phyloP scores from a whole-genome alignment of 257 asterid genomes.

The Solanum stenotomum region DNA sequence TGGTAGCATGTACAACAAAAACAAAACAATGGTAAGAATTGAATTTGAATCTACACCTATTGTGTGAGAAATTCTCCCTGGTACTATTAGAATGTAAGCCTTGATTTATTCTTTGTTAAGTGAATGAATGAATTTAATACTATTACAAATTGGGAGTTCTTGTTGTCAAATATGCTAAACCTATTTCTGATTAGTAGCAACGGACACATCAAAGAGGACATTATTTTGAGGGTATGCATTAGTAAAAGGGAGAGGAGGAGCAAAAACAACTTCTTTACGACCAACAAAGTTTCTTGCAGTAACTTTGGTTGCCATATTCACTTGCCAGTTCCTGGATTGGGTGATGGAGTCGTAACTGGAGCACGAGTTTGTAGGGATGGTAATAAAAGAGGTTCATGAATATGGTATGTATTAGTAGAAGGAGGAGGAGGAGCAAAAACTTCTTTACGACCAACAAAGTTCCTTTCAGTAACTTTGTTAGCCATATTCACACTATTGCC shows the following conservation, averaged over 20 bases:
- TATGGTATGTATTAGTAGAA: too few species aligned
- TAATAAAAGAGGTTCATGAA: too few species aligned
- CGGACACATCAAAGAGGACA: constrained; percentile 13
- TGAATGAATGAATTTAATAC: not conserved
- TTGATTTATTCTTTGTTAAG: not conserved
- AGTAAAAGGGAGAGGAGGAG: not conserved
- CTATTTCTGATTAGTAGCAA: constrained; percentile 8
- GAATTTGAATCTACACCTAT: not conserved
- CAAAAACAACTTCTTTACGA: not conserved
- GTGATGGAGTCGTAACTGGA: too few species aligned
- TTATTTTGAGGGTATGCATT: constrained; percentile 15
- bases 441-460: not conserved
- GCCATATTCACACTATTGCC: not conserved
- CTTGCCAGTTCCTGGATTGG: too few species aligned
- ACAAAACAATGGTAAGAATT: not conserved
- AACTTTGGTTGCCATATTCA: too few species aligned
- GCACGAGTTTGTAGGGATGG: too few species aligned
- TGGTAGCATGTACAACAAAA: not conserved
- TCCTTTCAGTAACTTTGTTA: not conserved
- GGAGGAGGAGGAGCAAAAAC: constrained; percentile 6
- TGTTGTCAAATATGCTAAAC: not conserved
- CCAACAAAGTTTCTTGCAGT: not conserved
- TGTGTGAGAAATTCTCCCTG: not conserved
- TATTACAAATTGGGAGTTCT: not conserved
- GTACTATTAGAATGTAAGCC: not conserved